A percentile compares a stretch with the other conserved stretches of the same genome.
Conservation (phyloP, 495 filamentous ascomycete genomes). For the Penicillium silybi region DNA sequence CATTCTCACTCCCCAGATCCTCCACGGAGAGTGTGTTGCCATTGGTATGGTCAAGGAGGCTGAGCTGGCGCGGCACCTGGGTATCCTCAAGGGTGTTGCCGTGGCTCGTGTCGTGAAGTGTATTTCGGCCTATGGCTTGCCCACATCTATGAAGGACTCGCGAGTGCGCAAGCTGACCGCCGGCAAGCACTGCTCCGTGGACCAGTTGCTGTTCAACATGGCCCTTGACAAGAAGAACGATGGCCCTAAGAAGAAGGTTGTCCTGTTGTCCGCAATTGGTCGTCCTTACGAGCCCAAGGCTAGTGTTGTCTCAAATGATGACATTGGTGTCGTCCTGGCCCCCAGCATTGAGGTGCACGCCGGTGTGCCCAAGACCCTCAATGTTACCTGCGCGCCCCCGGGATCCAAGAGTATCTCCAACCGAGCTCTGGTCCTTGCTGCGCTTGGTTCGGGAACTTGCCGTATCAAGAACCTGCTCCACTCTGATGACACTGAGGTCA, state of each 20-base stretch:
- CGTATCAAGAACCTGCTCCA: conserved; percentile 88
- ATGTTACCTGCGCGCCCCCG: conserved; percentile 78
- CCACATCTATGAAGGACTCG: conserved; percentile 79
- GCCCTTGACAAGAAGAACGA: conserved; percentile 98
- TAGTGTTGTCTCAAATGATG: conserved; percentile 78
- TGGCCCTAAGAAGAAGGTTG: conserved; percentile 91
- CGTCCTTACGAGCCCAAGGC: conserved; percentile 81
- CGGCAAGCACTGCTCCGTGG: conserved; percentile 86
- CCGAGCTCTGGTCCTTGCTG: conserved; percentile 86
- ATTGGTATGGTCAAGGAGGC: conserved; percentile 99
- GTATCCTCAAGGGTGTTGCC: conserved; percentile 79
- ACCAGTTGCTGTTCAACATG: conserved; percentile 86
- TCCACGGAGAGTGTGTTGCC: conserved; percentile 93
- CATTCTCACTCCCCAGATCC: conserved; percentile 88
- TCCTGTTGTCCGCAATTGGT: conserved; percentile 90
- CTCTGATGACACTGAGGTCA: conserved; percentile 95
- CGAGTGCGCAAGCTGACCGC: conserved; percentile 81
- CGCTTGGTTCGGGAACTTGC: conserved; percentile 81
- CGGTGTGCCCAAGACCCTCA: conserved; percentile 56
- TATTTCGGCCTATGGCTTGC: conserved; percentile 87
- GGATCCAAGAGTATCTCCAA: conserved; percentile 99
- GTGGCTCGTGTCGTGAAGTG: conserved; percentile 89
- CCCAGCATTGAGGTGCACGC: conserved; percentile 72
- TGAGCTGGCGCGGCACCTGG: conserved; percentile 84
- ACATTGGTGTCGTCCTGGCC: conserved; percentile 80